phyloP scores from a whole-genome alignment of 805 yeast genomes.

The Jamesozyma hellenica region DNA sequence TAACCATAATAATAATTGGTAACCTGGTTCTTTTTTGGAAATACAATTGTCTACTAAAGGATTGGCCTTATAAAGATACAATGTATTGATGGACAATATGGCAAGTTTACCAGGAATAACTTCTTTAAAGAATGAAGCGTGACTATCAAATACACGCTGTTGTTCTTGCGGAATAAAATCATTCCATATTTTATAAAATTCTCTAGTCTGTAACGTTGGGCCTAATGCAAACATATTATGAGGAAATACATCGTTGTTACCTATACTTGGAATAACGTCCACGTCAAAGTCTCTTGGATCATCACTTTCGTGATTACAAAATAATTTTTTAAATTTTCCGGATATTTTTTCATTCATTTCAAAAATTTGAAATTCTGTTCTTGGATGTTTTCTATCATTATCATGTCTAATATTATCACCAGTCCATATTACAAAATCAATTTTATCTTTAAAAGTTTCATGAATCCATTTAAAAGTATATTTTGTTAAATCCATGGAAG shows the following conservation, averaged over 20 bases:
- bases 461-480: constrained; percentile 60
- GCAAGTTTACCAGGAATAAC: constrained; percentile 75
- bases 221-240: constrained; percentile 81
- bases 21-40: constrained; percentile 65
- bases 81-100: constrained; percentile 66
- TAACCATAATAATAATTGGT: constrained; percentile 64
- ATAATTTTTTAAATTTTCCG: constrained; percentile 39
- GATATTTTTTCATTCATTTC: constrained; percentile 56
- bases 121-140: constrained; percentile 65
- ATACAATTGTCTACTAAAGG: constrained; percentile 81
- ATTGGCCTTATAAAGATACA: constrained; percentile 64
- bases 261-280: constrained; percentile 59
- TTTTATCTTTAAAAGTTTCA: constrained; percentile 55
- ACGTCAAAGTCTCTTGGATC: constrained; percentile 39
- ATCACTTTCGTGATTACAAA: constrained; percentile 37
- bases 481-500: constrained; percentile 53
- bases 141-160: constrained; percentile 61
- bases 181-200: constrained; percentile 64
- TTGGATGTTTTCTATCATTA: constrained; percentile 62
- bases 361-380: constrained; percentile 63
- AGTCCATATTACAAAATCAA: constrained; percentile 84
- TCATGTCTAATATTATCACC: constrained; percentile 86
- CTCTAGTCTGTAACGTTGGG: constrained; percentile 80
- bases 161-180: constrained; percentile 68
- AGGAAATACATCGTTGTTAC: constrained; percentile 84